A percentile compares a stretch with the other conserved stretches of the same genome.
Evolutionary conservation across 495 filamentous ascomycete genomes (phyloP).

Genomic region (Tuber melanosporum): DNA sequence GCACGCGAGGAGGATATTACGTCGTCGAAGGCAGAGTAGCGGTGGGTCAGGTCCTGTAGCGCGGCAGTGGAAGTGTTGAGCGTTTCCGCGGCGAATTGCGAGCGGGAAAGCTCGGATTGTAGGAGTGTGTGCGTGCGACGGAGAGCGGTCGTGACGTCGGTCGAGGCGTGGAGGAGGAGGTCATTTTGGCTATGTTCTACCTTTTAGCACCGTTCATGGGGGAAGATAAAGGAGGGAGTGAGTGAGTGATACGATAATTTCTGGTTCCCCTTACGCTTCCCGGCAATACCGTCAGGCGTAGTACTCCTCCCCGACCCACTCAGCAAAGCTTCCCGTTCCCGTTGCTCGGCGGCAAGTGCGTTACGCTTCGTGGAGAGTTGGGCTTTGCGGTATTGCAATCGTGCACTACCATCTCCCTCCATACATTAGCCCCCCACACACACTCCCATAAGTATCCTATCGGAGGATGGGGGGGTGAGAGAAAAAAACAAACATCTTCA

Average conservation of each 20-base stretch:
- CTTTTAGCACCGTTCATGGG: slow-evolving; percentile 10
- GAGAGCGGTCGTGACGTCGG: slow-evolving; percentile 76
- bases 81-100: slow-evolving; percentile 81
- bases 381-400: slow-evolving; percentile 71
- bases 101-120: slow-evolving; percentile 70
- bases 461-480: background rate
- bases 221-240: background rate
- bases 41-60: slow-evolving; percentile 67
- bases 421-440: slow-evolving; percentile 19
- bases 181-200: slow-evolving; percentile 56
- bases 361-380: slow-evolving; percentile 53
- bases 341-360: slow-evolving; percentile 53
- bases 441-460: slow-evolving; percentile 13
- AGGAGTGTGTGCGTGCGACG: slow-evolving; percentile 79
- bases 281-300: slow-evolving; percentile 34
- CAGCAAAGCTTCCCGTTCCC: slow-evolving; percentile 71
- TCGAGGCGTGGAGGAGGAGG: slow-evolving; percentile 62
- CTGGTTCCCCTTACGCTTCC: slow-evolving; percentile 30
- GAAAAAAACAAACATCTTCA: slow-evolving; percentile 54
- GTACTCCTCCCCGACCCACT: slow-evolving; percentile 47
- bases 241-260: background rate
- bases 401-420: slow-evolving; percentile 50
- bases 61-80: slow-evolving; percentile 75
- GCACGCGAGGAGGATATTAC: slow-evolving; percentile 65
- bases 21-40: slow-evolving; percentile 69